Percentiles rank a stretch among this genome's conserved stretches.
Conservation (phyloP, 345 rosid genomes). For the Euphorbia lathyris region DNA sequence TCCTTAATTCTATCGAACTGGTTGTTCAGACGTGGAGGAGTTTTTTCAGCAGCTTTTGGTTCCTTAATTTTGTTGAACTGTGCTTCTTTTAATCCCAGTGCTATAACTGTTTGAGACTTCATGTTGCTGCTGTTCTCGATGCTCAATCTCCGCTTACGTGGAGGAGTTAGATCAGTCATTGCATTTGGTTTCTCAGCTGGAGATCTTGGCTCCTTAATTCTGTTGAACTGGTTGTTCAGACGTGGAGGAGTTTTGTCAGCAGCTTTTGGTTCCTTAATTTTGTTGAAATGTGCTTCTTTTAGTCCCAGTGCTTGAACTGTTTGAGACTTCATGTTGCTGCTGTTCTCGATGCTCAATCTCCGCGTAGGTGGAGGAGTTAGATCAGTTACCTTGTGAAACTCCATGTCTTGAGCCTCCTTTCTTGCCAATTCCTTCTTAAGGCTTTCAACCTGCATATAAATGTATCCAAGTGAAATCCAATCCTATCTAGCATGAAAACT, state of each 20-base stretch:
- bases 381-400: constrained; percentile 34
- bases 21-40: constrained; percentile 59
- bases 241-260: constrained; percentile 71
- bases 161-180: constrained; percentile 42
- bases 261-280: constrained; percentile 36
- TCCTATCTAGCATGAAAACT: neutral
- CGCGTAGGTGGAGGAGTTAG: constrained; percentile 32
- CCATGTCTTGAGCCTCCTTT: constrained; percentile 41
- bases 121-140: neutral
- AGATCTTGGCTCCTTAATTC: constrained; percentile 45
- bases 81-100: constrained; percentile 39
- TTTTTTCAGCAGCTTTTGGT: constrained; percentile 43
- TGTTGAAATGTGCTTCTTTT: constrained; percentile 45
- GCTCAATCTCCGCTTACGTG: constrained; percentile 6
- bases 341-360: neutral
- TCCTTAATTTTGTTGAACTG: constrained; percentile 36
- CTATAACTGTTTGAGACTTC: neutral
- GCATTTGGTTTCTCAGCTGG: constrained; percentile 33
- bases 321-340: neutral
- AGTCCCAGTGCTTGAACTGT: constrained; percentile 12
- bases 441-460: constrained; percentile 57
- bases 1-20: constrained; percentile 37
- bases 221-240: constrained; percentile 27
- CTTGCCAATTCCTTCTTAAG: constrained; percentile 76
- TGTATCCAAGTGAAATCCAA: too few relatives aligned